phyloP scores from a whole-genome alignment of 768 basidiomycete genomes.

The Leccinum barrowsii region DNA sequence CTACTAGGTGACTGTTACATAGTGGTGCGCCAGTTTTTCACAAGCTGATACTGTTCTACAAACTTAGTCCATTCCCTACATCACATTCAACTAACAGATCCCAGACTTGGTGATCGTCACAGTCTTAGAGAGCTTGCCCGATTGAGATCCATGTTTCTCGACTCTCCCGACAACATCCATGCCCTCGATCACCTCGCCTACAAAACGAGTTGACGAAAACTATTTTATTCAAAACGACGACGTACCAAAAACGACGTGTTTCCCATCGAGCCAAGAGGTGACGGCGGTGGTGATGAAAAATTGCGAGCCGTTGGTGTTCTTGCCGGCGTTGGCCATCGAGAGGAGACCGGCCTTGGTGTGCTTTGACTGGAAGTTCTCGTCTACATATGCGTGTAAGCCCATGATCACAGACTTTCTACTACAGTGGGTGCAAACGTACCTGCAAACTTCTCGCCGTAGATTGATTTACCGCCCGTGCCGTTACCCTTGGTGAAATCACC shows the following conservation, averaged over 20 bases:
- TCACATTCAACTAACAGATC: not conserved
- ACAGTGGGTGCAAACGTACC: no score
- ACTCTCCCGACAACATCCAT: not conserved
- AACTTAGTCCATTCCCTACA: not conserved
- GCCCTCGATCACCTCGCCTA: slow-evolving; percentile 11
- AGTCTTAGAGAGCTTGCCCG: not conserved
- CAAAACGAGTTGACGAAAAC: not conserved
- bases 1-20: not conserved
- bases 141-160: not conserved
- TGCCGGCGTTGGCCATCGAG: slow-evolving; percentile 77
- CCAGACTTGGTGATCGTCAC: slow-evolving; percentile 1
- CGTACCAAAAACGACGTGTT: slow-evolving; percentile 83
- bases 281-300: slow-evolving; percentile 88
- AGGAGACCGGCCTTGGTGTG: slow-evolving; percentile 68
- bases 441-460: slow-evolving; percentile 64
- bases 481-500: slow-evolving; percentile 75
- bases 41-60: not conserved
- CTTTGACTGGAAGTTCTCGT: slow-evolving; percentile 80
- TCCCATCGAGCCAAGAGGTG: slow-evolving; percentile 78
- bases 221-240: not conserved
- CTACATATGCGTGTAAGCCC: slow-evolving; percentile 36
- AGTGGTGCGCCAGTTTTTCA: not conserved
- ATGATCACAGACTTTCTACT: not conserved
- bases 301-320: slow-evolving; percentile 82
- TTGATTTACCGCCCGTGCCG: slow-evolving; percentile 80